Evolutionary conservation across 2,329 filamentous ascomycete genomes (phyloP), one percentile per base, ranked within the genome.

Genomic region (Talaromyces pinophilus): DNA sequence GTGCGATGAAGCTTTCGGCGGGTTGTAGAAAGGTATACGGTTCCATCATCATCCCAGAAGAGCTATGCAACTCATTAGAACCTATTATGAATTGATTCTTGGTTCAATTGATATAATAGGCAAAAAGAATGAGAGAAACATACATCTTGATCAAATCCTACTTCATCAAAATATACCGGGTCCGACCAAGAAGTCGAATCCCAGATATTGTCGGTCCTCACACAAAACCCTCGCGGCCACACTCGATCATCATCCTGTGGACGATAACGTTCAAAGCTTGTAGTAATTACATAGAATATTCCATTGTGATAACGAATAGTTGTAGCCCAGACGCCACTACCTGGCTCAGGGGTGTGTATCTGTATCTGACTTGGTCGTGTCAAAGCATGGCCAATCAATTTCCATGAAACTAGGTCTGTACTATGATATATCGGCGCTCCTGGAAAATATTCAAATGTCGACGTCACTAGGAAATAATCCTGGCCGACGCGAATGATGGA

Each of bases 101-200:
- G 17, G 42, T 33, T 44, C 42, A 44, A n/a, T 19, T 6, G 3
- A 22, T 48, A 48, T 33, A 35, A 15, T 55, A 25, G 5, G 8
- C 19, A n/a, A 30, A 8, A 1, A 11, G 11, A 10, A 15, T 22
- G 17, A 5, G 11, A 38, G 1, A 19, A 7, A 75, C 76, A 70
- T 71, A 83, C 82, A 72, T 85, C 83, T 71, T 85, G 84, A 67
- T 86, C 83, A 60, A 65, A 61, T 19, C 64, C 64, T 40, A 48
- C 48, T 46, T 62, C 44, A 44, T 66, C 64, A 48, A 66, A 65
- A 46, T 61, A 65, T 3, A 57, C 48, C 17, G 57, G 63, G 11
- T 62, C 63, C 2, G 63, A 65, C 63, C 63, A 65, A 10, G 63
- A 65, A 5, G 44, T 44, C n/a, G 57, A 55, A 5, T 65, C 64